phyloP scores from a whole-genome alignment of 805 yeast species.

The Zygoascus flipseniorum region DNA sequence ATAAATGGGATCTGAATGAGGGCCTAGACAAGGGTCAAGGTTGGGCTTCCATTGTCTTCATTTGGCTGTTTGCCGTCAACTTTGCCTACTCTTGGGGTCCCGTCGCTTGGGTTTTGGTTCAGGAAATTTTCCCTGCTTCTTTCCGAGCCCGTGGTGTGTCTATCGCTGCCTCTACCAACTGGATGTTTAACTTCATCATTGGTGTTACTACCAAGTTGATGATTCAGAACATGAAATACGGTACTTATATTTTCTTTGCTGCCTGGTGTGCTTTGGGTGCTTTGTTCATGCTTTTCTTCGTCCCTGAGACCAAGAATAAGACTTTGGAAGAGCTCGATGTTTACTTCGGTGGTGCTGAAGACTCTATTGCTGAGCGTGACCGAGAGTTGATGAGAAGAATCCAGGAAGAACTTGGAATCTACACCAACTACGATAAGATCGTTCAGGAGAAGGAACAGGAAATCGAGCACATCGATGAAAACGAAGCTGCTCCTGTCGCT shows the following conservation, averaged over 20 bases:
- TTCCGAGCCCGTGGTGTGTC: slow-evolving; percentile 65
- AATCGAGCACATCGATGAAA: slow-evolving; percentile 9
- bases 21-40: slow-evolving; percentile 38
- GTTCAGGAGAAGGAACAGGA: slow-evolving; percentile 5
- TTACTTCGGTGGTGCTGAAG: slow-evolving; percentile 15
- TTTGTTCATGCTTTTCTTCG: slow-evolving; percentile 33
- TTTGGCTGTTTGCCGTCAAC: slow-evolving; percentile 48
- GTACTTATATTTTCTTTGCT: slow-evolving; percentile 27
- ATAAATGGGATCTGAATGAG: slow-evolving; percentile 31
- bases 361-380: slow-evolving; percentile 19
- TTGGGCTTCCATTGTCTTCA: slow-evolving; percentile 40
- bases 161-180: slow-evolving; percentile 55
- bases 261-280: slow-evolving; percentile 19
- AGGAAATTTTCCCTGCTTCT: slow-evolving; percentile 56
- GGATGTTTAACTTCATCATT: slow-evolving; percentile 46
- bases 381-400: slow-evolving; percentile 19
- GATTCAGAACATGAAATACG: slow-evolving; percentile 18
- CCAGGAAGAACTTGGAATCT: slow-evolving; percentile 17
- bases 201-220: slow-evolving; percentile 22
- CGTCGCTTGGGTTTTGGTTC: slow-evolving; percentile 55
- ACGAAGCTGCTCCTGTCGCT: not conserved
- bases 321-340: slow-evolving; percentile 66
- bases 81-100: slow-evolving; percentile 51
- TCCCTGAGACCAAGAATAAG: slow-evolving; percentile 66
- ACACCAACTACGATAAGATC: slow-evolving; percentile 11